Conservation (phyloP, 1,284 basidiomycete species). For the Laetiporus sulphureus region DNA sequence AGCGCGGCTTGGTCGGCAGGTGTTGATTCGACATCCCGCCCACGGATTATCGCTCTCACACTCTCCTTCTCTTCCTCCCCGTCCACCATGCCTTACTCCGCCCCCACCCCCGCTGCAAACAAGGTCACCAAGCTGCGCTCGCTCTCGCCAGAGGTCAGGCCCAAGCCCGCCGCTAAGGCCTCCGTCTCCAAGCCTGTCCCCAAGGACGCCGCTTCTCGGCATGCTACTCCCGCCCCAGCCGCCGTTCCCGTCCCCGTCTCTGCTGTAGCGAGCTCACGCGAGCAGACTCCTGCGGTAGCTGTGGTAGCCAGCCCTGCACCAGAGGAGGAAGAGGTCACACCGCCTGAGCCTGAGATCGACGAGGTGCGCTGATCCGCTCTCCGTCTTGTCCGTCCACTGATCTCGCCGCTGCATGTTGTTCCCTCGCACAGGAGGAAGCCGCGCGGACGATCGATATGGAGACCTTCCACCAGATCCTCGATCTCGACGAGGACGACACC, state of each 20-base stretch:
- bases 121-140: conserved; percentile 16
- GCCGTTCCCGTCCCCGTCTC: conserved; percentile 1
- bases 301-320: neutral
- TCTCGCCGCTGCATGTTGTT: neutral
- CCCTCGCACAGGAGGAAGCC: conserved; percentile 8
- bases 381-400: neutral
- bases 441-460: conserved; percentile 61
- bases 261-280: too few species aligned
- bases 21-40: neutral
- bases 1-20: too few species aligned
- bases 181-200: conserved; percentile 4
- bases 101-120: conserved; percentile 10
- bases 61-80: neutral
- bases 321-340: neutral
- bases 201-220: conserved; percentile 1
- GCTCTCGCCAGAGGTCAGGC: conserved; percentile 12
- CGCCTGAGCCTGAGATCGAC: conserved; percentile 10
- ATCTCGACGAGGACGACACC: conserved; percentile 83
- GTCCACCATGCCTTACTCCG: conserved; percentile 5
- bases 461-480: conserved; percentile 80
- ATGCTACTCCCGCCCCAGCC: conserved; percentile 3
- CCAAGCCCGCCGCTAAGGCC: conserved; percentile 3
- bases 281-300: conserved; percentile 3
- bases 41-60: neutral
- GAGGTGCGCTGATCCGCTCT: conserved; percentile 9